These are phyloP conservation scores for Didymella keratinophila DNA, from an alignment of 2,329 filamentous ascomycete species.

Conservation along the genomic window DNA sequence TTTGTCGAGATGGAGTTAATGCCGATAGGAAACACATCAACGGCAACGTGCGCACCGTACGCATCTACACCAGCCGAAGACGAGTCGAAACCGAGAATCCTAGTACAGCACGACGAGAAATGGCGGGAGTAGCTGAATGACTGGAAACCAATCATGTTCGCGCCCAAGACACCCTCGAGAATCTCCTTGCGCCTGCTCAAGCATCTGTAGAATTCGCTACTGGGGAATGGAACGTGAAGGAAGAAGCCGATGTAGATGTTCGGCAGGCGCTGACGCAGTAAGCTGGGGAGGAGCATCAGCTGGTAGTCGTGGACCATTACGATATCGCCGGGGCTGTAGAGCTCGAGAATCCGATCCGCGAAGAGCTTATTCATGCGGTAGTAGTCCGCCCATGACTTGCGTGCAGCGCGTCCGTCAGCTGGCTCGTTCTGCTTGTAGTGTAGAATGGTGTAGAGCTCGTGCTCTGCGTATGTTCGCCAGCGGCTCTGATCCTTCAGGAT, in stretches of 20 bases:
- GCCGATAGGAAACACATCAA: constrained; percentile 93
- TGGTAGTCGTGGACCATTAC: constrained; percentile 96
- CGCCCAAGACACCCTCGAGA: constrained; percentile 85
- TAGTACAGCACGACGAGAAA: constrained; percentile 92
- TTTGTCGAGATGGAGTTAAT: constrained; percentile 87
- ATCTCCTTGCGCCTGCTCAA: constrained; percentile 88
- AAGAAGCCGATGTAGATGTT: constrained; percentile 96
- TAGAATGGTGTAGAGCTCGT: constrained; percentile 89
- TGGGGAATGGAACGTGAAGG: constrained; percentile 92
- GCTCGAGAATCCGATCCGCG: constrained; percentile 84
- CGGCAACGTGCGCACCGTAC: constrained; percentile 86
- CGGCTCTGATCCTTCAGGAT: constrained; percentile 80
- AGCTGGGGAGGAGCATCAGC: constrained; percentile 84
- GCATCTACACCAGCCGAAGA: constrained; percentile 86
- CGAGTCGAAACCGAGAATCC: constrained; percentile 88
- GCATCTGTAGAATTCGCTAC: constrained; percentile 93
- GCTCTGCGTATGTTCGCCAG: constrained; percentile 90
- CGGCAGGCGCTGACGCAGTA: constrained; percentile 84
- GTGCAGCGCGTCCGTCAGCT: constrained; percentile 81
- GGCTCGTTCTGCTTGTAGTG: constrained; percentile 97
- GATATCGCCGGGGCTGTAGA: constrained; percentile 92
- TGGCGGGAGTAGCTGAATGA: constrained; percentile 94
- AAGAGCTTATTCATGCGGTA: constrained; percentile 92
- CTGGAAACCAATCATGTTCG: constrained; percentile 95
- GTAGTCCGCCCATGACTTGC: constrained; percentile 90